These are phyloP conservation scores for Dissophora globulifera DNA, from an alignment of 192 early-diverging fungal species.

Conservation along the genomic window DNA sequence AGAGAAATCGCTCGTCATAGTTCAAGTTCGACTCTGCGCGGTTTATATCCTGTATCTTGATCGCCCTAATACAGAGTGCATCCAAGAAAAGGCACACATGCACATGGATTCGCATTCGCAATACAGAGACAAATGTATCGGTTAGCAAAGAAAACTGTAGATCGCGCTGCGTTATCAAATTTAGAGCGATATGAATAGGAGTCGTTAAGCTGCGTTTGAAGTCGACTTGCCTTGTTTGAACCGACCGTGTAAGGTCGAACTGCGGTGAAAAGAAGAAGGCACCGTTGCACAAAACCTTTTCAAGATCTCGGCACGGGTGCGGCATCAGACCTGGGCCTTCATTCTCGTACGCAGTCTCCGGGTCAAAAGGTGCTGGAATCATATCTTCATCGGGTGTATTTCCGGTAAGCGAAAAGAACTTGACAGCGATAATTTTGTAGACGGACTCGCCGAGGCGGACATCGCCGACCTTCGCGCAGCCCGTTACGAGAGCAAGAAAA, in stretches of 20 bases:
- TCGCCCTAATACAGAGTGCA: too few species aligned
- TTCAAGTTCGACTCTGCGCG: constrained; percentile 66
- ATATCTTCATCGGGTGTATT: constrained; percentile 75
- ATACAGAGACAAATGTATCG: too few species aligned
- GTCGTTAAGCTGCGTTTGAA: too few species aligned
- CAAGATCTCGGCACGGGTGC: constrained; percentile 83
- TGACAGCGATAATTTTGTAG: constrained; percentile 77
- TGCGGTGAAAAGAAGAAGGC: constrained; percentile 93
- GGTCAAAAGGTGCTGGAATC: constrained; percentile 44
- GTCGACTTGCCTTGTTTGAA: constrained; percentile 70
- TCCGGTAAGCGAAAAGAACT: constrained; percentile 82
- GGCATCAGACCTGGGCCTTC: constrained; percentile 60
- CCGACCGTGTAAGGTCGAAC: constrained; percentile 87
- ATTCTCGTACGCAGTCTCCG: constrained; percentile 51
- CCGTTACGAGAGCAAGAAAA: constrained; percentile 75
- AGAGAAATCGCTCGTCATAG: constrained; percentile 84
- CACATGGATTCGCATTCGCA: too few species aligned
- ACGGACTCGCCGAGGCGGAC: constrained; percentile 69
- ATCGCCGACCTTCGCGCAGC: constrained; percentile 70
- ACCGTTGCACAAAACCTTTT: constrained; percentile 84
- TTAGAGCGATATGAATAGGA: too few species aligned
- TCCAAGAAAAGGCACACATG: too few species aligned
- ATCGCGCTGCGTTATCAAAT: too few species aligned
- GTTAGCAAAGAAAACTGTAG: too few species aligned
- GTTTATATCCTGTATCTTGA: constrained; percentile 24